phyloP scores from a whole-genome alignment of 2,329 filamentous ascomycete genomes.

The Zelopaecilomyces penicillatus region DNA sequence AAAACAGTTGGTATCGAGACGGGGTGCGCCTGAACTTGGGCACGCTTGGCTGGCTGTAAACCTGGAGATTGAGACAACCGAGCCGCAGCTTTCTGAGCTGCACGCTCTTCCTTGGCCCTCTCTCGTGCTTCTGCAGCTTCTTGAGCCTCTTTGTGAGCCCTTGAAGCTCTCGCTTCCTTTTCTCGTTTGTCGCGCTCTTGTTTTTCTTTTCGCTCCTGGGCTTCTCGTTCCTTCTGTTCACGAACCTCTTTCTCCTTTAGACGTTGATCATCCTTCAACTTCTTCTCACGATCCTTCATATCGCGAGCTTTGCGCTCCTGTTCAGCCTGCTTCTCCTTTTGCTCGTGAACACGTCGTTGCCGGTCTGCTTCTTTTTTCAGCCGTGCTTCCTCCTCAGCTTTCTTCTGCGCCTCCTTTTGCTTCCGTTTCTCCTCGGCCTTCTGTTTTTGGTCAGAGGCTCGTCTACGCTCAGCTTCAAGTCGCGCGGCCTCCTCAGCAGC shows the following conservation, averaged over 20 bases:
- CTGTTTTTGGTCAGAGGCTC: conserved; percentile 68
- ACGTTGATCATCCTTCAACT: conserved; percentile 72
- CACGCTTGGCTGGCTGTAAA: conserved; percentile 12
- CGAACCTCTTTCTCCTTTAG: conserved; percentile 70
- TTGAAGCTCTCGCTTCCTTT: conserved; percentile 47
- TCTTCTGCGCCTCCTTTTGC: conserved; percentile 85
- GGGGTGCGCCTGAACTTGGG: conserved; percentile 25
- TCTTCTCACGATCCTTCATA: conserved; percentile 64
- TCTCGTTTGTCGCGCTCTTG: conserved; percentile 55
- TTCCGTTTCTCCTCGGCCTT: conserved; percentile 85
- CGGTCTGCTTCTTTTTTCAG: conserved; percentile 79
- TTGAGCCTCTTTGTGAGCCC: conserved; percentile 51
- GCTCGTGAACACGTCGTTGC: conserved; percentile 69
- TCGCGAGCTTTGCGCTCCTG: conserved; percentile 68
- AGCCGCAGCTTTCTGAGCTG: conserved; percentile 26
- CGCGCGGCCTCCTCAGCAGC: conserved; percentile 75
- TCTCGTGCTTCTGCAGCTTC: conserved; percentile 40
- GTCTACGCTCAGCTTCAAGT: conserved; percentile 68
- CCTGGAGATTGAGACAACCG: conserved; percentile 22
- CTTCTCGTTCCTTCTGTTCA: conserved; percentile 63
- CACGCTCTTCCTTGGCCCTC: conserved; percentile 61
- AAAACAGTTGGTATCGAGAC: conserved; percentile 38
- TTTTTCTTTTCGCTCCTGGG: conserved; percentile 52
- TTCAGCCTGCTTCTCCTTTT: conserved; percentile 78
- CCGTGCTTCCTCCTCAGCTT: conserved; percentile 82